Percentiles rank a stretch among this genome's conserved stretches.
phyloP scores from a whole-genome alignment of 441 rosid genomes.

The Omphalea diandra region DNA sequence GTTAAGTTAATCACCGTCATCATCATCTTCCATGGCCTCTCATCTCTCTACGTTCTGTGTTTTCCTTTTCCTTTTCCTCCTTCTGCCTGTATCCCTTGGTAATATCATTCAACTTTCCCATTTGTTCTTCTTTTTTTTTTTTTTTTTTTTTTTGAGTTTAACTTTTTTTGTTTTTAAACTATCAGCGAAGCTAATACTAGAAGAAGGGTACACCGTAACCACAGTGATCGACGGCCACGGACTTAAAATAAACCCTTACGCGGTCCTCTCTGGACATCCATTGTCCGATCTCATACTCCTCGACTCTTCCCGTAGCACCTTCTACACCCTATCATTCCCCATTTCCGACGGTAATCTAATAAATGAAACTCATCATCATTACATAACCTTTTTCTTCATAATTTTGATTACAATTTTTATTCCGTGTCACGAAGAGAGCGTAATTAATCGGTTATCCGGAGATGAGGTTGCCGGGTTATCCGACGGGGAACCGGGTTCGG shows the following conservation, averaged over 20 bases:
- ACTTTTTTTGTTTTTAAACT: conserved; percentile 17
- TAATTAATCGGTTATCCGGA: conserved; percentile 45
- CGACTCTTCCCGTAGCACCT: conserved; percentile 38
- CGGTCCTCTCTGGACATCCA: conserved; percentile 38
- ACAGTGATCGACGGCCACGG: conserved; percentile 57
- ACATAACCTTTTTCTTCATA: not conserved
- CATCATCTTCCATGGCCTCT: too few species aligned
- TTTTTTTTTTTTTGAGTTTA: not conserved
- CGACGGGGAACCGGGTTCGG: conserved; percentile 49
- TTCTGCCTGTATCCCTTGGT: too few species aligned
- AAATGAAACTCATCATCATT: too few species aligned
- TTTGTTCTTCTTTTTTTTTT: not conserved
- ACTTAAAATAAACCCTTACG: conserved; percentile 44
- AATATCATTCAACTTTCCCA: not conserved
- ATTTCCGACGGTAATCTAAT: conserved; percentile 37
- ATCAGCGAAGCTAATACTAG: conserved; percentile 35
- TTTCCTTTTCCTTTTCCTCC: too few species aligned
- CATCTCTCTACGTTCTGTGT: too few species aligned
- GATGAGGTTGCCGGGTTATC: conserved; percentile 34
- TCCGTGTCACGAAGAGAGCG: conserved; percentile 30
- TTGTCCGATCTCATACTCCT: conserved; percentile 54
- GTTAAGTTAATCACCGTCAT: too few species aligned
- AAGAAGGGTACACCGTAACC: conserved; percentile 63
- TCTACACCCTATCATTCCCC: conserved; percentile 53
- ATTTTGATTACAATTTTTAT: not conserved